Evolutionary conservation across 331 rosid genomes (phyloP), one percentile per base, ranked within the genome.

Genomic region (Dryas integrifolia): DNA sequence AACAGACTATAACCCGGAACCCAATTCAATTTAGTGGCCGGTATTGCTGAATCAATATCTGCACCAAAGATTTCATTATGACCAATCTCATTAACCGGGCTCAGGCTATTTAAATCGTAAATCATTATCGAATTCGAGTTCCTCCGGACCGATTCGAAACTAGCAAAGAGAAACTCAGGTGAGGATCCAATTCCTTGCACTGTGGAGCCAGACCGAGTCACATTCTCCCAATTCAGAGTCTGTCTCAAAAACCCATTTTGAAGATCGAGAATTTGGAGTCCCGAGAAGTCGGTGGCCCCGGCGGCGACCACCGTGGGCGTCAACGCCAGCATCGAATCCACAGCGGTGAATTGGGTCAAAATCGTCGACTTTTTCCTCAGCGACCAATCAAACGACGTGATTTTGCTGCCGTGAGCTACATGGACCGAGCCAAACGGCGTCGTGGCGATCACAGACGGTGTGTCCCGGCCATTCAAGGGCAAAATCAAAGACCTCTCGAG

Each of bases 241-340:
- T 82, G 78, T 45, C 11, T 85, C 0, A 92, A 88, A 1, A 58
- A 46, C n/a, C 95, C 96, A 1, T 75, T 79, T 14, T 70, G 78
- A 41, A 95, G 76, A 58, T 95, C 96, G 13, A 95, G 76, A 58
- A 95, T 92, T 75, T 89, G 96, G 12, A 95, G 70, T 4, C 99
- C 99, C 26, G 99, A 88, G 72, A 85, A 95, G 72, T 95, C 97
- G 16, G 92, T 92, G 30, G 99, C 99, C 18, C 99, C 99, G 53
- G 91, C 93, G 0, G 92, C 99, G 15, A 80, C 97, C 0, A 89
- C 5, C 0, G 81, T 65, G 3, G 96, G 85, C 3, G 97, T 88
- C 3, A 92, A 72, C 6, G 96, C 89, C 9, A 89, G 56, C 24
- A 95, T 80, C 15, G 98, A 92, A 75, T 95, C 99, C 30, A 95